These are phyloP conservation scores for Penicillium hesseltinei DNA, from an alignment of 2,329 filamentous ascomycete species.

Conservation along the genomic window DNA sequence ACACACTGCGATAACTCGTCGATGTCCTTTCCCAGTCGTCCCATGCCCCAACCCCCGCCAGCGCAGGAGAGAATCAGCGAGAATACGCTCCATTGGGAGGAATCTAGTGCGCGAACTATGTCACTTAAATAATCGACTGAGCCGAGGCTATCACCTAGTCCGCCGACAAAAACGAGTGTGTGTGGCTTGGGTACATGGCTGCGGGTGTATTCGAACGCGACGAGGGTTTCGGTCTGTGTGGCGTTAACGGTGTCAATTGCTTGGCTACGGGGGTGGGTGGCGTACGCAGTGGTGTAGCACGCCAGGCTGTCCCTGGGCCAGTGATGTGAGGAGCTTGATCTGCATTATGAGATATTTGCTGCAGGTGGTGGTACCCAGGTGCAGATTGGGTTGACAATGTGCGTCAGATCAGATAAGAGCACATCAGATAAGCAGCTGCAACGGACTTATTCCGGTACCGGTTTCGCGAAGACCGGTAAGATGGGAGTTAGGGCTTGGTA, in stretches of 20 bases:
- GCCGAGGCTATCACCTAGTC: conserved; percentile 56
- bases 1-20: conserved; percentile 53
- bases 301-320: conserved; percentile 21
- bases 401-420: conserved; percentile 25
- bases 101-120: conserved; percentile 48
- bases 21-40: conserved; percentile 52
- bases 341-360: conserved; percentile 13
- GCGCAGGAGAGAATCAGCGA: conserved; percentile 51
- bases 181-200: conserved; percentile 36
- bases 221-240: conserved; percentile 33
- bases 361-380: not conserved
- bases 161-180: conserved; percentile 57
- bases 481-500: conserved; percentile 4
- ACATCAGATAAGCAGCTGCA: conserved; percentile 19
- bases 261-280: not conserved
- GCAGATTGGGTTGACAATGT: conserved; percentile 1
- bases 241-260: not conserved
- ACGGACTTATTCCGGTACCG: not conserved
- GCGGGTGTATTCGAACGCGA: conserved; percentile 40
- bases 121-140: conserved; percentile 52
- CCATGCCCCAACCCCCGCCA: conserved; percentile 55
- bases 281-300: conserved; percentile 24
- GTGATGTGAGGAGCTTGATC: conserved; percentile 18
- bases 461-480: not conserved
- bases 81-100: conserved; percentile 52